These are phyloP conservation scores for Aspergillus spinulosporus DNA, from an alignment of 2,329 filamentous ascomycete species.

Conservation along the genomic window DNA sequence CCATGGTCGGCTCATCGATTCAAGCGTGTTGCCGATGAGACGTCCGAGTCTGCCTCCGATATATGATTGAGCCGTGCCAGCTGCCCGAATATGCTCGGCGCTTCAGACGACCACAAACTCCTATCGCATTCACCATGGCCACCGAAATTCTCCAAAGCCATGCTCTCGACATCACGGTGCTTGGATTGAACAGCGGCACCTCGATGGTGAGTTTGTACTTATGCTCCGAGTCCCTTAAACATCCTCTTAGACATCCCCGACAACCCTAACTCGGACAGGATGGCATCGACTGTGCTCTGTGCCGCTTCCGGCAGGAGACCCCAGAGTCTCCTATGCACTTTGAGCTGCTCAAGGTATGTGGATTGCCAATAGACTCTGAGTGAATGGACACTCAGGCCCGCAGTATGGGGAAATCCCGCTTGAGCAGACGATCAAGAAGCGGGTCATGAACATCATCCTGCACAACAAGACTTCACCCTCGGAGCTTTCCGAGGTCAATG, in stretches of 20 bases:
- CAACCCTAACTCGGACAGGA: slow-evolving; percentile 33
- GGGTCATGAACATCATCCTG: slow-evolving; percentile 59
- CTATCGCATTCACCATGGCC: not conserved
- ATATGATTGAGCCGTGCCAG: not conserved
- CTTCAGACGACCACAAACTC: not conserved
- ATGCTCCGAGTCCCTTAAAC: not conserved
- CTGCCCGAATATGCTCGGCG: not conserved
- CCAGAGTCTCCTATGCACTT: slow-evolving; percentile 57
- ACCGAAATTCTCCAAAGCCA: not conserved
- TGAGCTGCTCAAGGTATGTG: slow-evolving; percentile 46
- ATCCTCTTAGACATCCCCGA: not conserved
- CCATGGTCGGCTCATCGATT: not conserved
- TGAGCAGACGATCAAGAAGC: slow-evolving; percentile 53
- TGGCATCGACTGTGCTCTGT: slow-evolving; percentile 60
- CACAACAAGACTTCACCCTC: slow-evolving; percentile 54
- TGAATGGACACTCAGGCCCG: not conserved
- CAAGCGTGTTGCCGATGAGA: not conserved
- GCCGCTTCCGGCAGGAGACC: slow-evolving; percentile 56
- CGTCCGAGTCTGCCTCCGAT: not conserved
- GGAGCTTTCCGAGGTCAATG: slow-evolving; percentile 58
- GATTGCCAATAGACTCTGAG: no score
- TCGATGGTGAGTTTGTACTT: slow-evolving; percentile 43
- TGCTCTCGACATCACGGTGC: slow-evolving; percentile 13
- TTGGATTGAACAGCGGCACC: slow-evolving; percentile 56
- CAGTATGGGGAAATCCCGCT: slow-evolving; percentile 57